Evolutionary conservation across 1,139 yeast genomes (phyloP), one percentile per base, ranked within the genome.

Genomic region (Magnusiomyces magnusii): DNA sequence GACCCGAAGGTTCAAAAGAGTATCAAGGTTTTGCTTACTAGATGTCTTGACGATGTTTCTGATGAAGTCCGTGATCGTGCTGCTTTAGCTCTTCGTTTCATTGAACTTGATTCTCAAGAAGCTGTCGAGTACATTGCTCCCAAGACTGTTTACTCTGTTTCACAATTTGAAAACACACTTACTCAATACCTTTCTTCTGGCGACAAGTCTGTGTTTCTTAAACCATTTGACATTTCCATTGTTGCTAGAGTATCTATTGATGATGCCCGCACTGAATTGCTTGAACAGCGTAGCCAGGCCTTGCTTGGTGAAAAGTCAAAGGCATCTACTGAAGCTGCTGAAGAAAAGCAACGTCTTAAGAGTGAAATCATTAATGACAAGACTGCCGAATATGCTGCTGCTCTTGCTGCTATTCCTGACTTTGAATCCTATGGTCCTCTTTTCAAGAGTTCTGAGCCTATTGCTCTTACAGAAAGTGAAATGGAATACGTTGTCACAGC

Each of bases 41-140:
- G 98, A 75, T 91, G 96, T 67, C 80, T 88, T 67, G 88, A 84
- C 65, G 99, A 93, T 74, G 82, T 80, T 54, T 97, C 93, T 71
- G 99, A 93, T 73, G 99, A 93, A 75, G 99, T 95, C 47, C 89
- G 99, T 77, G 99, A 93, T 72, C 85, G 99, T 71, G 97, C 99
- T 9, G 90, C 96, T 1, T 78, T 93, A 65, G 85, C 96, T 2
- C 78, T 92, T 69, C 81, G 83, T 64, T 82, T 92, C 63, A 81
- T 90, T 61, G 79, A 77, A 51, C 67, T 76, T 3, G 73, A 76
- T 59, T 76, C 79, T 49, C 76, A 78, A 57, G 81, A 80, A 58
- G 78, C 81, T 47, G 68, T 71, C 52, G 73, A 74, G 54, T 82
- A 86, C 65, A 79, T 90, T 64, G 82, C 86, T 60, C 87, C 92